A percentile compares a stretch with the other conserved stretches of the same genome.
These are phyloP conservation scores for Cubamyces sp. DNA, from an alignment of 768 basidiomycete species.

Conservation along the genomic window DNA sequence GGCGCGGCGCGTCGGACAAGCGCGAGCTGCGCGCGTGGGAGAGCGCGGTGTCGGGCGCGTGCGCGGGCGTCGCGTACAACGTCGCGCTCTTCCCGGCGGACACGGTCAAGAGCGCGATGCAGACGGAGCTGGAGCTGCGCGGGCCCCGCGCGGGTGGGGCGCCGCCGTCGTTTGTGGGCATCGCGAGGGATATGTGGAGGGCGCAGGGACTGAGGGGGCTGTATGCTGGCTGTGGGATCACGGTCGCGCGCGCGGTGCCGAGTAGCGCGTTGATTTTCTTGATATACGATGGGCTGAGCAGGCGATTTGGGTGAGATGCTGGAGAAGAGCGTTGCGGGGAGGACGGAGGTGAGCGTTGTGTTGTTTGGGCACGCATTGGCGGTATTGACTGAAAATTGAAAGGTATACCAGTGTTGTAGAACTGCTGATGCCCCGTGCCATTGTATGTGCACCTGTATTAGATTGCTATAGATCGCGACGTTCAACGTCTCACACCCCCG, in stretches of 20 bases:
- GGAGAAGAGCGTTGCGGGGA: too few species aligned
- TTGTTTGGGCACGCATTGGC: background rate
- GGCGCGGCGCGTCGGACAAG: constrained; percentile 42
- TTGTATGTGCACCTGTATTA: background rate
- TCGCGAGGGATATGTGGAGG: constrained; percentile 70
- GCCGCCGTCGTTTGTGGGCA: constrained; percentile 55
- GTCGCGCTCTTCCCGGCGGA: constrained; percentile 94
- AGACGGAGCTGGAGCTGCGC: constrained; percentile 89
- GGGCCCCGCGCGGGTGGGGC: constrained; percentile 43
- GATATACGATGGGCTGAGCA: constrained; percentile 81
- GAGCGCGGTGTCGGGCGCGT: constrained; percentile 83
- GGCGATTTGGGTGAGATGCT: constrained; percentile 47
- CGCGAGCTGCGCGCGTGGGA: constrained; percentile 61
- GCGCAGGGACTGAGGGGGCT: constrained; percentile 80
- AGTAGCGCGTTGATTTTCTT: constrained; percentile 93
- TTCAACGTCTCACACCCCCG: background rate
- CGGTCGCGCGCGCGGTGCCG: constrained; percentile 81
- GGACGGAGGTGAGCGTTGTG: background rate
- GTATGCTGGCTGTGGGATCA: constrained; percentile 94
- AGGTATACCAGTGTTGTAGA: constrained; percentile 1
- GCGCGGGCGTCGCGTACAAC: constrained; percentile 85
- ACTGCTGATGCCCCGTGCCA: background rate
- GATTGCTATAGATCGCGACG: background rate
- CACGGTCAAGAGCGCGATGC: constrained; percentile 91
- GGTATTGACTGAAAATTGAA: background rate